Conservation (phyloP, 164 flowering plant genomes). For the Nelumbo lutea region DNA sequence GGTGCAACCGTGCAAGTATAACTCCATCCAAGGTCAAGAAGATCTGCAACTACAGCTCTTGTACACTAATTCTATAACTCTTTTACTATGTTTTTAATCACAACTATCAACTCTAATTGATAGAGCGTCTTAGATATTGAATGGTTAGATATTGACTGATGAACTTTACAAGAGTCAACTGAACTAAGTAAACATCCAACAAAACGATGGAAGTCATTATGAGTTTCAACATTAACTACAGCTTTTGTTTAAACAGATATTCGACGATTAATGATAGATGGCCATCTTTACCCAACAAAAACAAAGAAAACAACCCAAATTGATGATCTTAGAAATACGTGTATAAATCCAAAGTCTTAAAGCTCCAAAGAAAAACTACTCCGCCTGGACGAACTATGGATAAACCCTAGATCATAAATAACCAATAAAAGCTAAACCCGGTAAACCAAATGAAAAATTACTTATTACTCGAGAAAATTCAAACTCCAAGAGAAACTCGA, state of each 20-base stretch:
- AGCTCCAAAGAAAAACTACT: background rate
- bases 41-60: too few relatives aligned
- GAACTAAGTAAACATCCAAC: background rate
- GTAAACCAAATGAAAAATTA: background rate
- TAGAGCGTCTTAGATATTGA: too few relatives aligned
- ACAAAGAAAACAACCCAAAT: too few relatives aligned
- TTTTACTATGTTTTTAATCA: too few relatives aligned
- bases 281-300: background rate
- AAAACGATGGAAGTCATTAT: background rate
- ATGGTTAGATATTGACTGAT: too few relatives aligned
- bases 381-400: background rate
- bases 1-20: too few relatives aligned
- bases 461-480: background rate
- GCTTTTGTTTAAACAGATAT: background rate
- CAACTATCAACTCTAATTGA: too few relatives aligned
- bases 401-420: background rate
- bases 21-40: too few relatives aligned
- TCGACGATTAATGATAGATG: background rate
- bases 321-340: background rate
- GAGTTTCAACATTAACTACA: background rate
- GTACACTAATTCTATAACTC: too few relatives aligned
- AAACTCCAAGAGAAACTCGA: background rate
- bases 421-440: background rate
- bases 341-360: background rate
- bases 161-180: background rate